These are phyloP conservation scores for Microcyclospora tardicrescens DNA, from an alignment of 2,329 filamentous ascomycete genomes.

Conservation along the genomic window DNA sequence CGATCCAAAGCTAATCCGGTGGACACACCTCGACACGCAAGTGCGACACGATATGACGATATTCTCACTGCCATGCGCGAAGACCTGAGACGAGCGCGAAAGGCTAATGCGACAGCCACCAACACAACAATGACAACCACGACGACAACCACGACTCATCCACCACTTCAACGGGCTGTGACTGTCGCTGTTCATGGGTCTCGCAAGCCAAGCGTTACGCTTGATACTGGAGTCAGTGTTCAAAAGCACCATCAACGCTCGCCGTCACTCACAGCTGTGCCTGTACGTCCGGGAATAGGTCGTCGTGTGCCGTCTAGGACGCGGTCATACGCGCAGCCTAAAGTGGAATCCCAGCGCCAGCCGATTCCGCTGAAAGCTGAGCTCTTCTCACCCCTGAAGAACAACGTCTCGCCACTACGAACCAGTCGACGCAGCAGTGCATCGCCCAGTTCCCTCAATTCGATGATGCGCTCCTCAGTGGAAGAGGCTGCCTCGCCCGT, in stretches of 20 bases:
- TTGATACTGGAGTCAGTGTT: constrained; percentile 7
- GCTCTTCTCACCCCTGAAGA: constrained; percentile 23
- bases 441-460: no score
- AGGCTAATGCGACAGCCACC: not conserved
- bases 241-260: constrained; percentile 11
- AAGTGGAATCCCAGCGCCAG: constrained; percentile 17
- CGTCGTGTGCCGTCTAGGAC: constrained; percentile 16
- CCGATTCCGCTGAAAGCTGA: constrained; percentile 21
- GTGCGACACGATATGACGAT: constrained; percentile 18
- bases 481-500: no score
- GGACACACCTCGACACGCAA: constrained; percentile 6
- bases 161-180: not conserved
- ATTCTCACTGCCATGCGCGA: constrained; percentile 24
- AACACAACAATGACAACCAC: constrained; percentile 1
- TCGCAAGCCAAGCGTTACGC: constrained; percentile 7
- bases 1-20: constrained; percentile 3
- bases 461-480: no score
- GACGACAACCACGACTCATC: constrained; percentile 1
- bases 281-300: constrained; percentile 14
- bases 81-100: constrained; percentile 15
- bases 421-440: no score
- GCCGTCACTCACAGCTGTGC: constrained; percentile 15
- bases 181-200: not conserved
- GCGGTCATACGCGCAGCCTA: constrained; percentile 18
- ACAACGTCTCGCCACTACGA: not conserved